A percentile compares a stretch with the other conserved stretches of the same genome.
Evolutionary conservation across 345 rosid genomes (phyloP).

Genomic region (Clausena lansium): DNA sequence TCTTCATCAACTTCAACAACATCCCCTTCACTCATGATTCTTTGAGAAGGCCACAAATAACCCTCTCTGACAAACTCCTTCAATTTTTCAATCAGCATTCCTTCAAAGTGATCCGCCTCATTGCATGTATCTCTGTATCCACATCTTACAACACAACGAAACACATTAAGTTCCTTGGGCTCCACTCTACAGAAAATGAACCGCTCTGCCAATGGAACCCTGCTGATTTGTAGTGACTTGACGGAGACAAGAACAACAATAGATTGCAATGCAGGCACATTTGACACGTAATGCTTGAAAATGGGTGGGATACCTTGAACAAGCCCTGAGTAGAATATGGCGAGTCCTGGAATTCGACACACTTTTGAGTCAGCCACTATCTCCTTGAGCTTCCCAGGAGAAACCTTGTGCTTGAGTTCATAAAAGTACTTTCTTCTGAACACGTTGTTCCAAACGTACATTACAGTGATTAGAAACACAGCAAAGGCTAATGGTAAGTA

Average conservation of each 20-base stretch:
- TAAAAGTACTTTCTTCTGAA: constrained; percentile 36
- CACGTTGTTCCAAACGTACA: constrained; percentile 45
- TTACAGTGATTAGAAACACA: constrained; percentile 26
- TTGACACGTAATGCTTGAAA: constrained; percentile 40
- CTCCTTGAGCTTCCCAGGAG: constrained; percentile 20
- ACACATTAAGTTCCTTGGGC: constrained; percentile 27
- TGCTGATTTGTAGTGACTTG: constrained; percentile 38
- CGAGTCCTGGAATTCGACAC: constrained; percentile 38
- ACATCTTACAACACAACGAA: constrained; percentile 43
- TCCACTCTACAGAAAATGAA: constrained; percentile 37
- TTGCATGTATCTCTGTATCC: constrained; percentile 38
- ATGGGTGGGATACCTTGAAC: constrained; percentile 44
- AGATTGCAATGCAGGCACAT: constrained; percentile 39
- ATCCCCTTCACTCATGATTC: neutral
- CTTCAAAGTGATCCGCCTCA: constrained; percentile 29
- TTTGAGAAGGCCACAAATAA: neutral
- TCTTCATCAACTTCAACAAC: neutral
- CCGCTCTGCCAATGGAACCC: constrained; percentile 34
- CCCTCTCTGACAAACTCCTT: constrained; percentile 34
- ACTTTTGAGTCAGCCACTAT: neutral
- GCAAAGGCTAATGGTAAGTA: constrained; percentile 47
- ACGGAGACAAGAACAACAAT: constrained; percentile 43
- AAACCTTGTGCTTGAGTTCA: constrained; percentile 46
- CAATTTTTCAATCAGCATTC: constrained; percentile 22
- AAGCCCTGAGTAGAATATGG: constrained; percentile 44